Conservation (phyloP, 179 eudicot species). For the Dionaea muscipula region DNA sequence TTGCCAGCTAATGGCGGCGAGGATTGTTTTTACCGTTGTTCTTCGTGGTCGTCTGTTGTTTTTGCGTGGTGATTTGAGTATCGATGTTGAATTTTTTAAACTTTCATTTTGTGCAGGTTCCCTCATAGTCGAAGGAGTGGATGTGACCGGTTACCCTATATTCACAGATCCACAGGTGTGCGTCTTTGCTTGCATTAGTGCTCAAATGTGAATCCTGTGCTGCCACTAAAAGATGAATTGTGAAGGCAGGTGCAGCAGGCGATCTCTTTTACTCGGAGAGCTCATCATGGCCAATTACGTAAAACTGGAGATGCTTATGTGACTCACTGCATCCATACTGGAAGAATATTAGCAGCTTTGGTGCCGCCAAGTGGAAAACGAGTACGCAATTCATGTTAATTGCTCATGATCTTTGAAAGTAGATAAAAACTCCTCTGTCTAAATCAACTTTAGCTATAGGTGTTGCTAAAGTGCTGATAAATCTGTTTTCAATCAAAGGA, state of each 20-base stretch:
- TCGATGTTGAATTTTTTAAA: background rate
- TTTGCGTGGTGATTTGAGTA: background rate
- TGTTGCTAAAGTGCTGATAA: too few species aligned
- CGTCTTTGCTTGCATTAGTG: constrained; percentile 19
- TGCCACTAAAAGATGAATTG: constrained; percentile 23
- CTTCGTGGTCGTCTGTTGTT: background rate
- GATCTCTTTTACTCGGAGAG: constrained; percentile 70
- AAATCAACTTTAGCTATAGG: too few species aligned
- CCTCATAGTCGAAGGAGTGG: constrained; percentile 74
- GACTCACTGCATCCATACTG: constrained; percentile 85
- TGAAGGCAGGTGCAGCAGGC: constrained; percentile 87
- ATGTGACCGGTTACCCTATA: constrained; percentile 73
- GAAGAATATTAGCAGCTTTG: constrained; percentile 58
- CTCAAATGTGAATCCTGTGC: constrained; percentile 3
- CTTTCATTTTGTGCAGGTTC: constrained; percentile 39
- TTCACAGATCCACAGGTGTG: constrained; percentile 66
- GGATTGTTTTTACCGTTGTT: background rate
- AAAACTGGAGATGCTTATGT: constrained; percentile 82
- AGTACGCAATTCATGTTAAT: constrained; percentile 24
- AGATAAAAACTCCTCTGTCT: too few species aligned
- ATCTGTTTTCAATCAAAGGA: too few species aligned
- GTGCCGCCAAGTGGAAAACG: constrained; percentile 70
- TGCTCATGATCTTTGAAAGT: too few species aligned
- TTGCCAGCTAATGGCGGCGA: too few species aligned
- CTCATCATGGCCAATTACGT: constrained; percentile 74